Conservation (phyloP, 352 stramenopile species). For the Pythium myriotylum region DNA sequence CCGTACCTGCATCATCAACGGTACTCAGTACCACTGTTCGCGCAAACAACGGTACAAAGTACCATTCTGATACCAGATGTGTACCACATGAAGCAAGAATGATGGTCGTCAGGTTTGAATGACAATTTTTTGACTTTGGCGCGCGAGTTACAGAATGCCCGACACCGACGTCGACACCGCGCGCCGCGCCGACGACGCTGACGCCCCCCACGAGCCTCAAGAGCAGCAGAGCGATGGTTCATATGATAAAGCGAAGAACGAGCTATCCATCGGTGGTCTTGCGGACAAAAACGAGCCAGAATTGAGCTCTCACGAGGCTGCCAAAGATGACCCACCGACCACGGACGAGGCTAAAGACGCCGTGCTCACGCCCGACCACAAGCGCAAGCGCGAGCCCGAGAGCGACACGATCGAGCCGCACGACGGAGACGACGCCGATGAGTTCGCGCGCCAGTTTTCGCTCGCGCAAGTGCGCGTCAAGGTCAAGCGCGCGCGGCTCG, state of each 20-base stretch:
- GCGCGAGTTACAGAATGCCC: neutral
- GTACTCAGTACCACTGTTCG: neutral
- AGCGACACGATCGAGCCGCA: neutral
- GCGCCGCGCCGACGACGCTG: neutral
- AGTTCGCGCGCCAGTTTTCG: conserved; percentile 42
- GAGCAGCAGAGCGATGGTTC: neutral
- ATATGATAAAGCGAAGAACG: neutral
- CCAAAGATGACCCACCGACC: neutral
- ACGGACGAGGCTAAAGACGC: too few species aligned
- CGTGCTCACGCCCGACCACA: conserved; percentile 1
- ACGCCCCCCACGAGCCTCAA: neutral
- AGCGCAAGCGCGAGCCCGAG: conserved; percentile 16
- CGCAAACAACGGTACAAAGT: too few species aligned
- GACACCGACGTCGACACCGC: neutral
- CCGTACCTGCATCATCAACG: too few species aligned
- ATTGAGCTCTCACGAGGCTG: neutral
- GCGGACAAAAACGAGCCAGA: conserved; percentile 7
- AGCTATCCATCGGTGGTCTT: neutral
- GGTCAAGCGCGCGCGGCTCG: conserved; percentile 55
- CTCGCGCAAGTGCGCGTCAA: conserved; percentile 51
- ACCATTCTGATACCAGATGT: conserved; percentile 4
- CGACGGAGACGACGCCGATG: conserved; percentile 10
- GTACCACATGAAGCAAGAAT: conserved; percentile 11
- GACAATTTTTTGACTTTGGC: conserved; percentile 6
- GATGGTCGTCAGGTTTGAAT: conserved; percentile 15